Base-by-base conservation (phyloP, 169 alveolate species). In the Cytauxzoon felis region DNA sequence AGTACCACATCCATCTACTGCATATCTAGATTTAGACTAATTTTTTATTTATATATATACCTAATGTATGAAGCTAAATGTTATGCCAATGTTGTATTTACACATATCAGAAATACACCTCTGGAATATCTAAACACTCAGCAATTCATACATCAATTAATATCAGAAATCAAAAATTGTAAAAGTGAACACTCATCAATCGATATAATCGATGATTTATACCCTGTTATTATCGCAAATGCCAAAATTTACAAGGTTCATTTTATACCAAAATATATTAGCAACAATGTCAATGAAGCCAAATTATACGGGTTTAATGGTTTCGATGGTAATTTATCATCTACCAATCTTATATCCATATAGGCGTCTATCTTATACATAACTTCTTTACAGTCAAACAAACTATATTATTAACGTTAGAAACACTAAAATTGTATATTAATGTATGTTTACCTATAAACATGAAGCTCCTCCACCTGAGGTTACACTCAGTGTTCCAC, bases 71-170 rank as follows among this genome's bases (percentile, higher is more conserved):
- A 6, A 8, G 19, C 23, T 27, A 32, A 33, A 6, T 27, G 73
- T 59, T 27, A 38, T n/a, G 52, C 72, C 41, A 73, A 73, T 48
- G 53, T 64, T 7, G 79, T 63, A 16, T 73, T 73, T 34, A 13
- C 47, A 45, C 54, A 65, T 42, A 63, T 73, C 0, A 16, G 84
- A 27, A 64, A 73, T 65, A 73, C 78, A 26, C 84, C 84, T 6
- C 29, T 52, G 67, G 59, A 52, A n/a, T 52, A 60, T 11, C 63
- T 73, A 42, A 73, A 73, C 56, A 63, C 84, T 6, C 41, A 29
- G 48, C 13, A 60, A 13, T 73, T 73, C 26, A 23, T 70, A 49
- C 19, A 47, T 18, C 34, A 50, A 11, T 21, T 73, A 13, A 36
- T 27, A 8, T 58, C 32, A 23, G 58, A 36, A n/a, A 53, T 65